Percentiles rank a stretch among this genome's conserved stretches.
These are phyloP conservation scores for Allium cepa DNA, from an alignment of 106 monocot species.

Conservation along the genomic window DNA sequence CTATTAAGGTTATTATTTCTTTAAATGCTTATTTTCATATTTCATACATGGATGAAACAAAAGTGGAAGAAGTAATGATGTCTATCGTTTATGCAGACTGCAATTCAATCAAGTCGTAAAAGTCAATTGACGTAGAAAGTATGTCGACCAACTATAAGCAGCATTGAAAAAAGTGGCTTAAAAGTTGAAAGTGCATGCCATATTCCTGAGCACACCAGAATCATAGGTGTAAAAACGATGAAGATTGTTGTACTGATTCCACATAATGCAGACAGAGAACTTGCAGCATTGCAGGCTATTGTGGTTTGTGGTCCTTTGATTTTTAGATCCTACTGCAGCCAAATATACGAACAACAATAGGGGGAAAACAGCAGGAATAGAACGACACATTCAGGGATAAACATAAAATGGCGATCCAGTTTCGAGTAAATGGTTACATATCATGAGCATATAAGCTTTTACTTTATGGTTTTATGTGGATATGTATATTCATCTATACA, in stretches of 20 bases:
- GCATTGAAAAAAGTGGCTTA: background rate
- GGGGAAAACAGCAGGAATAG: too few relatives aligned
- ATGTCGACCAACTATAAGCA: constrained; percentile 50
- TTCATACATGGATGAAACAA: background rate
- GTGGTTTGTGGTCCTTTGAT: constrained; percentile 57
- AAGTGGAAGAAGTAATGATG: background rate
- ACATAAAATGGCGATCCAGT: too few relatives aligned
- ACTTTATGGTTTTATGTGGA: too few relatives aligned
- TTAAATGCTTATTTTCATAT: background rate
- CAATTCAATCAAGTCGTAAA: constrained; percentile 11
- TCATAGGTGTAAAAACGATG: constrained; percentile 50
- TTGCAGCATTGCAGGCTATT: constrained; percentile 82
- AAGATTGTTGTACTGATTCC: constrained; percentile 74
- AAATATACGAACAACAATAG: too few relatives aligned
- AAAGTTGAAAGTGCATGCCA: constrained; percentile 73
- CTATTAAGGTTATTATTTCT: constrained; percentile 28
- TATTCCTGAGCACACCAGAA: constrained; percentile 42
- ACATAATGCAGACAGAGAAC: constrained; percentile 56
- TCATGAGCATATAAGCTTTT: too few relatives aligned
- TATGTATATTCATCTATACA: too few relatives aligned
- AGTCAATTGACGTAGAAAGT: constrained; percentile 57
- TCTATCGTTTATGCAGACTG: constrained; percentile 30
- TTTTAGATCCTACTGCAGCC: constrained; percentile 5
- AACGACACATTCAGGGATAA: too few relatives aligned
- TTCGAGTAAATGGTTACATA: too few relatives aligned